These are phyloP conservation scores for Blastocystis sp. DNA, from an alignment of 352 stramenopile species.

Conservation along the genomic window DNA sequence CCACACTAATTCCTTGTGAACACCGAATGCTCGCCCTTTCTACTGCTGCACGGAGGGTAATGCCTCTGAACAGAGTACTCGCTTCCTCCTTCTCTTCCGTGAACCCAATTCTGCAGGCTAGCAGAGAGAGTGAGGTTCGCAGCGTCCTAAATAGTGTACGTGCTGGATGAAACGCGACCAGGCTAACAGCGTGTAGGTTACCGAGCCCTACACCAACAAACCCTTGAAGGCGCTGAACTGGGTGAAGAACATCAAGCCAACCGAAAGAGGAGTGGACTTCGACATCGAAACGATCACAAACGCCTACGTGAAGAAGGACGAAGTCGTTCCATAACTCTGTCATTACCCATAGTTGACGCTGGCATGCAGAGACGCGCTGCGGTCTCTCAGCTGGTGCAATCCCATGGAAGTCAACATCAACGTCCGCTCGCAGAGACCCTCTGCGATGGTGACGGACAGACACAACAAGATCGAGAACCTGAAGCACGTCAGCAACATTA, in stretches of 20 bases:
- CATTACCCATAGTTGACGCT: background rate
- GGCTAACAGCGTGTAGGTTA: conserved; percentile 16
- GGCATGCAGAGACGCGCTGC: conserved; percentile 47
- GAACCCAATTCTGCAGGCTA: conserved; percentile 42
- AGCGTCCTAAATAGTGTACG: conserved; percentile 62
- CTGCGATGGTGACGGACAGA: conserved; percentile 82
- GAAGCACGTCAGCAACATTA: conserved; percentile 83
- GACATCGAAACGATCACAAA: conserved; percentile 68
- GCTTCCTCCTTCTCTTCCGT: conserved; percentile 49
- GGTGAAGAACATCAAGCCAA: conserved; percentile 81
- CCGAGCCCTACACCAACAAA: conserved; percentile 68
- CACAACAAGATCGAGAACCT: conserved; percentile 76
- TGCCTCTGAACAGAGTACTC: background rate
- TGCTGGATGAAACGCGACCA: background rate
- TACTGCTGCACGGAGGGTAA: background rate
- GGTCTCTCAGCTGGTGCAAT: conserved; percentile 35
- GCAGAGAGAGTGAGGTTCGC: conserved; percentile 20
- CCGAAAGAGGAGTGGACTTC: conserved; percentile 74
- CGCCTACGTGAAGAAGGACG: conserved; percentile 47
- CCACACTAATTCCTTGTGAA: no score
- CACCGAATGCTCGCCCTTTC: background rate
- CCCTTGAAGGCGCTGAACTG: conserved; percentile 81
- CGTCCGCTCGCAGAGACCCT: conserved; percentile 80
- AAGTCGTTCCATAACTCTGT: background rate
- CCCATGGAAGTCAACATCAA: conserved; percentile 77